Conservation (phyloP, 306 rosid genomes). For the Castanopsis chinensis region DNA sequence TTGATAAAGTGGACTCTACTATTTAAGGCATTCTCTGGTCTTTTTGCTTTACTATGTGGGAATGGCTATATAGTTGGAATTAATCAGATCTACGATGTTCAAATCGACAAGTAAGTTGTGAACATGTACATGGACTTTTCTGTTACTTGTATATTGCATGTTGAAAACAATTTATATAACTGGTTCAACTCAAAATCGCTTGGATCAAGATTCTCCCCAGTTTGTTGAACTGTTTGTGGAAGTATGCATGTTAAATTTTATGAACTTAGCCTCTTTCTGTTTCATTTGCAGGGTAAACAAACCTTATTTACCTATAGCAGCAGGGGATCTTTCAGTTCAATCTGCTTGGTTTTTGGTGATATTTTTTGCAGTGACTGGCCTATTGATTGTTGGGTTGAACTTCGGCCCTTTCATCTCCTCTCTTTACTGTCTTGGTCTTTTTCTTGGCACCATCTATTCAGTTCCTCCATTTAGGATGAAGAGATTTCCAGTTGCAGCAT, state of each 20-base stretch:
- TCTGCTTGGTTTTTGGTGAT: slow-evolving; percentile 90
- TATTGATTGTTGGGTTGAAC: slow-evolving; percentile 70
- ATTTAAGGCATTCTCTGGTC: slow-evolving; percentile 82
- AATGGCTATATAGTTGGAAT: slow-evolving; percentile 97
- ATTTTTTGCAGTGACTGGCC: slow-evolving; percentile 80
- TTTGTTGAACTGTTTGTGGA: not conserved
- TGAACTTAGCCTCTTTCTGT: slow-evolving; percentile 9
- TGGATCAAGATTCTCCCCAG: not conserved
- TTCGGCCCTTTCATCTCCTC: slow-evolving; percentile 84
- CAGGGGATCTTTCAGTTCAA: slow-evolving; percentile 95
- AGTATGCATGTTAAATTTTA: slow-evolving; percentile 5
- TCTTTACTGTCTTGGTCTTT: slow-evolving; percentile 79
- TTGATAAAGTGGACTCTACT: slow-evolving; percentile 93
- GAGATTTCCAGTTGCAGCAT: slow-evolving; percentile 91
- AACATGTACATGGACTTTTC: slow-evolving; percentile 8
- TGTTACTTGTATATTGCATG: slow-evolving; percentile 13
- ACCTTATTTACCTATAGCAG: slow-evolving; percentile 95
- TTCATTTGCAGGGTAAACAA: slow-evolving; percentile 87
- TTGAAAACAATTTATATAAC: not conserved
- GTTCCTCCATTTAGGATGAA: slow-evolving; percentile 97
- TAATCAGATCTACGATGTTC: slow-evolving; percentile 93
- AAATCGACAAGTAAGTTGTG: slow-evolving; percentile 84
- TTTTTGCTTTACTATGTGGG: slow-evolving; percentile 86
- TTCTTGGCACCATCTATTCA: slow-evolving; percentile 92
- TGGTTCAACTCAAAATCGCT: not conserved